Evolutionary conservation across 1,284 basidiomycete genomes (phyloP).

Genomic region (Moesziomyces antarcticus): DNA sequence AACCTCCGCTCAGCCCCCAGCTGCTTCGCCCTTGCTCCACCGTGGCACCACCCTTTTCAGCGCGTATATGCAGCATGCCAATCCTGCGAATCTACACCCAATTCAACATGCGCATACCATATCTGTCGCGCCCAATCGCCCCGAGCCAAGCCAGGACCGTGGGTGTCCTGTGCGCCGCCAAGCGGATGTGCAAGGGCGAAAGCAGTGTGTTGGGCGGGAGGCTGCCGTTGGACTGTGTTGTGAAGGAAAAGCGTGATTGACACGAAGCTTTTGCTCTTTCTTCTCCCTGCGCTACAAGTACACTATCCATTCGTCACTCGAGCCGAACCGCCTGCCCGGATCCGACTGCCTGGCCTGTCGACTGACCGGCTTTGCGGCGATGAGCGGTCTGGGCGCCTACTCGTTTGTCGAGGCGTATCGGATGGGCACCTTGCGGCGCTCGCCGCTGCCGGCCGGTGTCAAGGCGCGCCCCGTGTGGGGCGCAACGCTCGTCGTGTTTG

Average conservation of each 20-base stretch:
- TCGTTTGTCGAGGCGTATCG: slow-evolving; percentile 59
- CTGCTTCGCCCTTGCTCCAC: background rate
- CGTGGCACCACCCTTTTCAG: background rate
- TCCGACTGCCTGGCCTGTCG: slow-evolving; percentile 60
- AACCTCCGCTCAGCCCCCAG: slow-evolving; percentile 2
- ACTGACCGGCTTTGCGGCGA: slow-evolving; percentile 60
- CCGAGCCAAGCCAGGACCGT: too few species aligned
- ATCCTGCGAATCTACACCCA: too few species aligned
- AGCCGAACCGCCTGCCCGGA: slow-evolving; percentile 24
- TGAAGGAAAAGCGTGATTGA: slow-evolving; percentile 14
- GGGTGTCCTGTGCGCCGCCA: too few species aligned
- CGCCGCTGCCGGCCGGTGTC: slow-evolving; percentile 23
- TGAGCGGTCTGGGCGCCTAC: slow-evolving; percentile 53
- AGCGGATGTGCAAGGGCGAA: too few species aligned
- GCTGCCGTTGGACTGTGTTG: too few species aligned
- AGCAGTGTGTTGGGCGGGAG: too few species aligned
- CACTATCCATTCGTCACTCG: slow-evolving; percentile 31
- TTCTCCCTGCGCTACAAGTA: slow-evolving; percentile 14
- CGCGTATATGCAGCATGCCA: too few species aligned
- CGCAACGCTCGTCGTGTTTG: slow-evolving; percentile 42
- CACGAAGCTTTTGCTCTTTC: slow-evolving; percentile 1
- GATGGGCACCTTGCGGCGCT: slow-evolving; percentile 47
- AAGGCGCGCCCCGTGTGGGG: slow-evolving; percentile 50
- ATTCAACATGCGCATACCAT: too few species aligned
- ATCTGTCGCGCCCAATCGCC: too few species aligned